Evolutionary conservation across 2,329 filamentous ascomycete species (phyloP), one percentile per base, ranked within the genome.

Genomic region (Ceratocystis colombiana): DNA sequence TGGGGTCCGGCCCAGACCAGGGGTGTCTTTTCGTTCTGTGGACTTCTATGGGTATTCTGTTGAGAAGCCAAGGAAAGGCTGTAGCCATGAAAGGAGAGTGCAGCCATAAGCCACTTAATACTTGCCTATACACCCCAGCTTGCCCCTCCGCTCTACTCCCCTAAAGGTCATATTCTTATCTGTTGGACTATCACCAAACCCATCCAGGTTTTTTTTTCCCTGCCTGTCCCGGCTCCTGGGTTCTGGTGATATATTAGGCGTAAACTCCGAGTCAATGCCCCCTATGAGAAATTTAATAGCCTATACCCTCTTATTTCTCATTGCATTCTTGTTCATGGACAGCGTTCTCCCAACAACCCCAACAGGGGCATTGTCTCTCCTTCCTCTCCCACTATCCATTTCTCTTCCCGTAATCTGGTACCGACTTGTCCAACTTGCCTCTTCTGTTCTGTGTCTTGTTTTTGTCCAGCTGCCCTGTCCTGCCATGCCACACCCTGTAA

Each of bases 211-310:
- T 22, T 50, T 22, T 22, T 25, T 12, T 25, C 4, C 12, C 53
- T 30, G 53, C 15, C 53, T 10, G 28, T 59, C 53, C 12, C 28
- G 25, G 15, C 8, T 33, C 28, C 28, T 59, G 15, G 53, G 53
- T n/a, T 33, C 28, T 25, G 12, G 22, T 33, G 53, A 59, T 30
- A 37, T 30, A 59, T 59, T 37, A 30, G 53, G 17, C 4, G 53
- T 30, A 59, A 59, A 33, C 53, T n/a, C 53, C 53, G 33, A 30
- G 53, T 59, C 53, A 59, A 59, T 30, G 53, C 53, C 53, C 37
- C 53, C 53, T 59, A n/a, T 33, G 5, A 12, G 37, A 41, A 41
- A 59, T n/a, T 59, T 3, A 5, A 59, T 30, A 59, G 22, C 41
- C 41, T 62, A 15, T 62, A 2, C 15, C 46, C 46, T 62, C 20